Evolutionary conservation across 1,139 yeast species (phyloP).

Genomic region (Candida tropicalis): DNA sequence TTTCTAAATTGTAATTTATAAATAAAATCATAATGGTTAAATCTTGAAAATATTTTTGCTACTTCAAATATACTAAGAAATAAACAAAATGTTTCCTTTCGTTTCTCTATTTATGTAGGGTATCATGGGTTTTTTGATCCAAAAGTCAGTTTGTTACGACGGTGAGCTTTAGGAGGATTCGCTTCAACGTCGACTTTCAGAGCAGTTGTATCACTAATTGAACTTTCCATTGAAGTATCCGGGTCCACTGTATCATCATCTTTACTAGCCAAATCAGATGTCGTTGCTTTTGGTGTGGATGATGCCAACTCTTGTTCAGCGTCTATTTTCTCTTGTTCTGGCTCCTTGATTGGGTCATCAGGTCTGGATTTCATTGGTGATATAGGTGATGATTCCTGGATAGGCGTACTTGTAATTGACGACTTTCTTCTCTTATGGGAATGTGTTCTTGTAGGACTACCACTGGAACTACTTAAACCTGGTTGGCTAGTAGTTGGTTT

Average conservation of each 20-base stretch:
- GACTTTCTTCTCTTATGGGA: constrained; percentile 28
- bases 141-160: constrained; percentile 19
- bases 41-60: background rate
- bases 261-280: background rate
- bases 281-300: constrained; percentile 4
- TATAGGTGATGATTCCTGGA: constrained; percentile 8
- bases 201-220: constrained; percentile 8
- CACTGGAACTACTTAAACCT: constrained; percentile 21
- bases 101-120: background rate
- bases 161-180: constrained; percentile 18
- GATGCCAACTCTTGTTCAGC: background rate
- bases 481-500: constrained; percentile 34
- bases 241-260: constrained; percentile 15
- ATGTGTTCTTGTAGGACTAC: constrained; percentile 11
- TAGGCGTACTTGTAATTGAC: constrained; percentile 14
- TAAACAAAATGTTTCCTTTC: background rate
- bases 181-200: constrained; percentile 15
- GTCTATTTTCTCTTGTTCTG: background rate
- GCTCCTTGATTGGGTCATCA: background rate
- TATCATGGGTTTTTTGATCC: constrained; percentile 23
- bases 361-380: constrained; percentile 6
- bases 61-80: background rate
- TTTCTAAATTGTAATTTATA: background rate
- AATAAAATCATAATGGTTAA: background rate
- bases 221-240: constrained; percentile 22